A percentile compares a stretch with the other conserved stretches of the same genome.
These are phyloP conservation scores for Lentinula edodes DNA, from an alignment of 768 basidiomycete species.

Conservation along the genomic window DNA sequence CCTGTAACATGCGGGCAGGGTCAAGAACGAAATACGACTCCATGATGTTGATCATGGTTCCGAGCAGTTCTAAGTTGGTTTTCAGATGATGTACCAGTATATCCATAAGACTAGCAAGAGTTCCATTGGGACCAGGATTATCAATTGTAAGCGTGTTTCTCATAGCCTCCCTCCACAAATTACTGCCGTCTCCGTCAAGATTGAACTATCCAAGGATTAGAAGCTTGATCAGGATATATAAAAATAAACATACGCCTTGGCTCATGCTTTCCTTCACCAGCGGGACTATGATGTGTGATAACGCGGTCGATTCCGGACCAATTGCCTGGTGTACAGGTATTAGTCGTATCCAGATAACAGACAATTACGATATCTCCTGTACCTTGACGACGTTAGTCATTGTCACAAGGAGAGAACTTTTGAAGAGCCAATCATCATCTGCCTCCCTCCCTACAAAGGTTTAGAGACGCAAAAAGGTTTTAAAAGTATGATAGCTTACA, in stretches of 20 bases:
- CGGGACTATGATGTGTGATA: slow-evolving; percentile 53
- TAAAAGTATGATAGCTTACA: slow-evolving; percentile 42
- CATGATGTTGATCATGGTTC: slow-evolving; percentile 57
- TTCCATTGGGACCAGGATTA: slow-evolving; percentile 38
- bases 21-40: slow-evolving; percentile 81
- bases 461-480: slow-evolving; percentile 10
- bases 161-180: slow-evolving; percentile 69
- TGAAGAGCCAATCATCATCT: slow-evolving; percentile 67
- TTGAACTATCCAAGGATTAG: slow-evolving; percentile 40
- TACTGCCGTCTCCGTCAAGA: slow-evolving; percentile 74
- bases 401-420: slow-evolving; percentile 61
- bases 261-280: slow-evolving; percentile 62
- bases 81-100: slow-evolving; percentile 53
- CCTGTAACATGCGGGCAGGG: slow-evolving; percentile 55
- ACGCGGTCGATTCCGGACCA: slow-evolving; percentile 50
- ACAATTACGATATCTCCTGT: slow-evolving; percentile 6
- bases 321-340: slow-evolving; percentile 43
- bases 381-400: slow-evolving; percentile 70
- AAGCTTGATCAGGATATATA: slow-evolving; percentile 4
- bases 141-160: slow-evolving; percentile 56
- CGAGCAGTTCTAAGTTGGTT: slow-evolving; percentile 69
- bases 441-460: slow-evolving; percentile 54
- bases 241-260: slow-evolving; percentile 37
- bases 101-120: slow-evolving; percentile 63
- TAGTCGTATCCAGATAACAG: background rate